Evolutionary conservation across 1,139 yeast species (phyloP).

Genomic region (Hyphopichia khmerensis): DNA sequence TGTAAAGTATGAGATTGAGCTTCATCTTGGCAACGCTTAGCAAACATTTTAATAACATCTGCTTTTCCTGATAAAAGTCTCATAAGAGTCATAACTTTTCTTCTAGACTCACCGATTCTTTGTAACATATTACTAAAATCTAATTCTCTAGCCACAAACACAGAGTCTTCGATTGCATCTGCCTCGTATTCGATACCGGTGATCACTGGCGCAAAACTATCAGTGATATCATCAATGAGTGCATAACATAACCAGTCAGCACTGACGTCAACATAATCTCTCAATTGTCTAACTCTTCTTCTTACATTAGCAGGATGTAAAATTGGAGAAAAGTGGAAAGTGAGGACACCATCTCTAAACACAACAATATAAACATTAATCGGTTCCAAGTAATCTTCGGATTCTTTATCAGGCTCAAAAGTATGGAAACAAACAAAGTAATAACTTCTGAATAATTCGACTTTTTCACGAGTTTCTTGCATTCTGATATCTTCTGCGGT

Average conservation of each 20-base stretch:
- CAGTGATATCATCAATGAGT: slow-evolving; percentile 88
- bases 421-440: slow-evolving; percentile 84
- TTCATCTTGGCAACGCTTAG: slow-evolving; percentile 89
- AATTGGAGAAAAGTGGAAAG: slow-evolving; percentile 84
- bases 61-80: slow-evolving; percentile 91
- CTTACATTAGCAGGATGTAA: slow-evolving; percentile 84
- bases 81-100: slow-evolving; percentile 90
- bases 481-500: slow-evolving; percentile 83
- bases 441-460: slow-evolving; percentile 70
- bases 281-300: slow-evolving; percentile 84
- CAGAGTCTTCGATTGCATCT: slow-evolving; percentile 85
- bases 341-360: slow-evolving; percentile 76
- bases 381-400: slow-evolving; percentile 83
- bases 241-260: slow-evolving; percentile 97
- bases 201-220: slow-evolving; percentile 88
- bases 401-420: slow-evolving; percentile 71
- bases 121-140: slow-evolving; percentile 75
- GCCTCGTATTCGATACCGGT: slow-evolving; percentile 87
- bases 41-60: slow-evolving; percentile 95
- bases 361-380: slow-evolving; percentile 86
- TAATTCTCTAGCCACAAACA: slow-evolving; percentile 33
- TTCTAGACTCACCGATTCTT: slow-evolving; percentile 83
- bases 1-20: slow-evolving; percentile 10
- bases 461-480: slow-evolving; percentile 86
- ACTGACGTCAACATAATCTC: slow-evolving; percentile 83